These are phyloP conservation scores for Lipomyces oligophaga DNA, from an alignment of 805 yeast genomes.

Conservation along the genomic window DNA sequence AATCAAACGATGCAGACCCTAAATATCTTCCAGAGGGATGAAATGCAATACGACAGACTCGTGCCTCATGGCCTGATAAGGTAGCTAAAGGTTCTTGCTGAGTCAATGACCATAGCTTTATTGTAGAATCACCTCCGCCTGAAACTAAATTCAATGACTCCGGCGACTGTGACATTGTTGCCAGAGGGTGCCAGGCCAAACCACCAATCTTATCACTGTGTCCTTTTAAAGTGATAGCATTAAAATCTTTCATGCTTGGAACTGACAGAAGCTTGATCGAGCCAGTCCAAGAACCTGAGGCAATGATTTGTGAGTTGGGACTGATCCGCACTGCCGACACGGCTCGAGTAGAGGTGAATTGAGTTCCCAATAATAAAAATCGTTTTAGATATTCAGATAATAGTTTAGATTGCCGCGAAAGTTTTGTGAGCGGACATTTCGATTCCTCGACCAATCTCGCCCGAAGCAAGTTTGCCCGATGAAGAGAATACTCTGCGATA, in stretches of 20 bases:
- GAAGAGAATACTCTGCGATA: conserved; percentile 53
- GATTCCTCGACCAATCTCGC: conserved; percentile 23
- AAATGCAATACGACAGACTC: conserved; percentile 58
- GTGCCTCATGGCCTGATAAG: conserved; percentile 46
- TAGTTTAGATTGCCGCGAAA: conserved; percentile 47
- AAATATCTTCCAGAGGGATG: conserved; percentile 61
- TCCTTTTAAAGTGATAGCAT: conserved; percentile 38
- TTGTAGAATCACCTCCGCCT: conserved; percentile 47
- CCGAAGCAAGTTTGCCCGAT: conserved; percentile 26
- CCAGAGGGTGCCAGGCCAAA: conserved; percentile 55
- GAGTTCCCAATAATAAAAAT: conserved; percentile 59
- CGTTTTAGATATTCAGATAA: conserved; percentile 38
- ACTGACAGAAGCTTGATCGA: conserved; percentile 49
- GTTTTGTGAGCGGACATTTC: conserved; percentile 42
- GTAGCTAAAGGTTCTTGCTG: conserved; percentile 31
- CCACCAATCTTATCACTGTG: conserved; percentile 69
- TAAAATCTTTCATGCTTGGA: conserved; percentile 38
- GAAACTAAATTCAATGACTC: conserved; percentile 36
- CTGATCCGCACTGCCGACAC: conserved; percentile 55
- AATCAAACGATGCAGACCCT: conserved; percentile 75
- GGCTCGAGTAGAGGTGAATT: conserved; percentile 65
- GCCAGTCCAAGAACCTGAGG: conserved; percentile 86
- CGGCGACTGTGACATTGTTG: conserved; percentile 28
- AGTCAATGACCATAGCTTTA: conserved; percentile 40
- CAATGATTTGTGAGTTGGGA: conserved; percentile 42